A percentile compares a stretch with the other conserved stretches of the same genome.
Conservation (phyloP, 495 filamentous ascomycete genomes). For the Mytilinidion resinicola region DNA sequence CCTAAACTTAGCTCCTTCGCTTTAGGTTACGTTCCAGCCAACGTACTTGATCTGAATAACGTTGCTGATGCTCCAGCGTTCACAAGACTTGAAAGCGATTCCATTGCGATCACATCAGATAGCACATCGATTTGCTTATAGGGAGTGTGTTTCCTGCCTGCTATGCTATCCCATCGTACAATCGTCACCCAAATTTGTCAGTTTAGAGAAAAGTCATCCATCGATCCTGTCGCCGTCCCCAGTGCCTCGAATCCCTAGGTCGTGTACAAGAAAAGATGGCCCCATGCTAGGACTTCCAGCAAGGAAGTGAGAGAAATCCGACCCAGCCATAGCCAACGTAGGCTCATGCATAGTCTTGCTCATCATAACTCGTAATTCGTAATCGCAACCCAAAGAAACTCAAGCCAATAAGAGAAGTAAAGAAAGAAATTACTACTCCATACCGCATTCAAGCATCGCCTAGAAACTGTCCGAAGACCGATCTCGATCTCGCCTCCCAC, state of each 20-base stretch:
- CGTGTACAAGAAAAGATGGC: neutral
- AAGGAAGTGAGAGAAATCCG: neutral
- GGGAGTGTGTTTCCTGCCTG: too few species aligned
- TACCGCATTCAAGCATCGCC: neutral
- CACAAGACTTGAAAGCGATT: too few species aligned
- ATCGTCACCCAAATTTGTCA: too few species aligned
- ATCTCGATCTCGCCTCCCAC: neutral
- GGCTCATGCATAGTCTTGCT: neutral
- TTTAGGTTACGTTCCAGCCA: too few species aligned
- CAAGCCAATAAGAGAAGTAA: neutral
- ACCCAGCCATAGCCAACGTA: neutral
- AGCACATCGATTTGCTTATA: too few species aligned
- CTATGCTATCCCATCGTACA: too few species aligned
- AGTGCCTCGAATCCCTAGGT: neutral
- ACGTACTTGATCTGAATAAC: too few species aligned
- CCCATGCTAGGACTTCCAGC: neutral
- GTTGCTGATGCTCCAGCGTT: too few species aligned
- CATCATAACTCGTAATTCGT: neutral
- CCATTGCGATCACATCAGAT: too few species aligned
- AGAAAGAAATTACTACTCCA: neutral
- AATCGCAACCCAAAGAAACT: neutral
- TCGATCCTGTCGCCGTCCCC: neutral
- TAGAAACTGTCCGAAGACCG: neutral
- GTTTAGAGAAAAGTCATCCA: too few species aligned
- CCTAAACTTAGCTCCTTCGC: too few species aligned